These are phyloP conservation scores for Piloderma croceum DNA, from an alignment of 768 basidiomycete genomes.

Conservation along the genomic window DNA sequence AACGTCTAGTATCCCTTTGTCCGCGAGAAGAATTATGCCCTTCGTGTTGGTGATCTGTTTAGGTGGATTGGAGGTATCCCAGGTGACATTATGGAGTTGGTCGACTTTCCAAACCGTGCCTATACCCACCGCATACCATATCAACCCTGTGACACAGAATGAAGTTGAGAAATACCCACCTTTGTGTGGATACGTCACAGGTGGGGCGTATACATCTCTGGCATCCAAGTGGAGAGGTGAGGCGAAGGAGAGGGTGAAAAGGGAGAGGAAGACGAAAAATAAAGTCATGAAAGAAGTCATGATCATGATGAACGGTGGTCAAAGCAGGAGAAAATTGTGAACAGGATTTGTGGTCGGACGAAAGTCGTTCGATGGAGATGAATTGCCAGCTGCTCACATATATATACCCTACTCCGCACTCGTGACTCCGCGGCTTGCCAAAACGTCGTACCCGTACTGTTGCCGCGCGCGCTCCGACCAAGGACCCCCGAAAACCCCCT, in stretches of 20 bases:
- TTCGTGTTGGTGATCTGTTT: conserved; percentile 16
- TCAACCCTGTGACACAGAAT: too few relatives aligned
- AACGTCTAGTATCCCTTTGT: background rate
- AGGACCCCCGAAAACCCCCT: too few relatives aligned
- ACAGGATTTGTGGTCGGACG: conserved; percentile 8
- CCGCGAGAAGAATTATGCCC: conserved; percentile 17
- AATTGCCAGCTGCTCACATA: conserved; percentile 1
- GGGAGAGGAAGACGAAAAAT: conserved; percentile 10
- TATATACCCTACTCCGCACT: conserved; percentile 2
- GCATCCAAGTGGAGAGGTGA: conserved; percentile 5
- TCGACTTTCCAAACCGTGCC: conserved; percentile 22
- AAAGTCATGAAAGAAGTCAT: conserved; percentile 11
- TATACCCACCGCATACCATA: too few relatives aligned
- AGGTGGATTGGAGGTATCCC: conserved; percentile 18
- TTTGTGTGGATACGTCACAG: conserved; percentile 16
- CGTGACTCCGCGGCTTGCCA: conserved; percentile 9
- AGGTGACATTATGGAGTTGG: conserved; percentile 19
- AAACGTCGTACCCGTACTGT: conserved; percentile 5
- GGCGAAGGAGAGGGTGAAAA: conserved; percentile 9
- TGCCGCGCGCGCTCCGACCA: conserved; percentile 33
- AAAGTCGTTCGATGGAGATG: conserved; percentile 10
- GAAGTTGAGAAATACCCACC: too few relatives aligned
- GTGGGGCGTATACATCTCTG: conserved; percentile 23
- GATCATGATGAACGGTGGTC: conserved; percentile 3
- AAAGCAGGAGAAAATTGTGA: conserved; percentile 3